phyloP scores from a whole-genome alignment of 2,329 filamentous ascomycete genomes.

The Epichloe brachyelytri region DNA sequence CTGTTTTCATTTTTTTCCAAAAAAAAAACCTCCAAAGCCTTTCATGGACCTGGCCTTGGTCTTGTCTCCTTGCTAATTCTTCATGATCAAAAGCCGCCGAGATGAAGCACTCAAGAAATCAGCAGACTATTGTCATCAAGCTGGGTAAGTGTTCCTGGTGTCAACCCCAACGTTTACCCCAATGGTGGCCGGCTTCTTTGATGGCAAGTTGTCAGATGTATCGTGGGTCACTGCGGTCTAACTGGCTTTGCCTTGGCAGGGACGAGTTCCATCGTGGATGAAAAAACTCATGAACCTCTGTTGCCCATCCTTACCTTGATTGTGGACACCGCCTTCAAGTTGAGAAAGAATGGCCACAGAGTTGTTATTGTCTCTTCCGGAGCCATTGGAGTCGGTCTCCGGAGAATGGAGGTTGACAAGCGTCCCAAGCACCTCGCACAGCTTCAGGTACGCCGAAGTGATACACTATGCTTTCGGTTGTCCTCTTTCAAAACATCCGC shows the following conservation, averaged over 20 bases:
- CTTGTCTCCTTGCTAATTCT: slow-evolving; percentile 1
- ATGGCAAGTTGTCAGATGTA: neutral
- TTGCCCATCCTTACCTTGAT: slow-evolving; percentile 84
- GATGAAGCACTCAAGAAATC: slow-evolving; percentile 48
- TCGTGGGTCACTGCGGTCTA: neutral
- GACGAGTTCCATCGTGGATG: slow-evolving; percentile 97
- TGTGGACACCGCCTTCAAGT: slow-evolving; percentile 80
- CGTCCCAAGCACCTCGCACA: slow-evolving; percentile 83
- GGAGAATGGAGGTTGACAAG: slow-evolving; percentile 77
- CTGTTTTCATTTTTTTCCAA: neutral
- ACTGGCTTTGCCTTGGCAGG: slow-evolving; percentile 37
- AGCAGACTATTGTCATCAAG: slow-evolving; percentile 60
- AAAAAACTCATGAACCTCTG: slow-evolving; percentile 85
- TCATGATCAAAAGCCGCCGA: slow-evolving; percentile 25
- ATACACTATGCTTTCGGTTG: neutral
- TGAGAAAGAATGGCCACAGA: slow-evolving; percentile 81
- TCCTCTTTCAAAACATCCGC: neutral
- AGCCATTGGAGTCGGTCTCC: slow-evolving; percentile 85
- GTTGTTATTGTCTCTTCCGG: slow-evolving; percentile 96
- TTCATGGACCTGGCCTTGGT: slow-evolving; percentile 3
- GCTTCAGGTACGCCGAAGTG: slow-evolving; percentile 48
- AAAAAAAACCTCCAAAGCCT: neutral
- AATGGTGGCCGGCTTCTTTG: neutral
- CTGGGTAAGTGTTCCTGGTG: slow-evolving; percentile 45
- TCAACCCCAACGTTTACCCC: neutral